Conservation (phyloP, 1,139 yeast genomes). For the Wickerhamomyces sp. region DNA sequence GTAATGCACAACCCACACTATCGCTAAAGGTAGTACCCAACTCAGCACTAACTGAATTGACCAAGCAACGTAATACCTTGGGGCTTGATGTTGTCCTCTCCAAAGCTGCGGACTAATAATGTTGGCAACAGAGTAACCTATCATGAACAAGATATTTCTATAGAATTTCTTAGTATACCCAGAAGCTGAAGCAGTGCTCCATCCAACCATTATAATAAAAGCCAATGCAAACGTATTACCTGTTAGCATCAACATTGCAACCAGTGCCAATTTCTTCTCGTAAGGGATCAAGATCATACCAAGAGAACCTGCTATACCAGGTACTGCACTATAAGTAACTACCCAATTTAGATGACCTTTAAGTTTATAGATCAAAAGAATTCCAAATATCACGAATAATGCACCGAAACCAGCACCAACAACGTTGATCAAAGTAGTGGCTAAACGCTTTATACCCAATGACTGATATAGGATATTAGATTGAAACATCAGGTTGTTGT, state of each 20-base stretch:
- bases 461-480: not conserved
- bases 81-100: constrained; percentile 39
- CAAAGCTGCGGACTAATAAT: constrained; percentile 56
- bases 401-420: not conserved
- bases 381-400: not conserved
- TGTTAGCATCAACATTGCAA: constrained; percentile 30
- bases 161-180: constrained; percentile 57
- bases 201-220: constrained; percentile 42
- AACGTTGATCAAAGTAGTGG: not conserved
- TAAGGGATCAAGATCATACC: constrained; percentile 26
- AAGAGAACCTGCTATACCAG: constrained; percentile 28
- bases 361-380: not conserved
- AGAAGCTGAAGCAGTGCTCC: constrained; percentile 48
- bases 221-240: constrained; percentile 33
- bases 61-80: constrained; percentile 46
- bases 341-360: not conserved
- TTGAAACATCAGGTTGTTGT: not conserved
- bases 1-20: constrained; percentile 32
- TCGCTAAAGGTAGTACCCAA: constrained; percentile 34
- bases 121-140: constrained; percentile 56
- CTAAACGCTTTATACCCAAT: not conserved
- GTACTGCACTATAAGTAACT: constrained; percentile 18
- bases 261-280: constrained; percentile 25
- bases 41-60: constrained; percentile 42
- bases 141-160: constrained; percentile 37